Evolutionary conservation across 257 asterid species (phyloP), one percentile per base, ranked within the genome.

Genomic region (Gardenia jasminoides): DNA sequence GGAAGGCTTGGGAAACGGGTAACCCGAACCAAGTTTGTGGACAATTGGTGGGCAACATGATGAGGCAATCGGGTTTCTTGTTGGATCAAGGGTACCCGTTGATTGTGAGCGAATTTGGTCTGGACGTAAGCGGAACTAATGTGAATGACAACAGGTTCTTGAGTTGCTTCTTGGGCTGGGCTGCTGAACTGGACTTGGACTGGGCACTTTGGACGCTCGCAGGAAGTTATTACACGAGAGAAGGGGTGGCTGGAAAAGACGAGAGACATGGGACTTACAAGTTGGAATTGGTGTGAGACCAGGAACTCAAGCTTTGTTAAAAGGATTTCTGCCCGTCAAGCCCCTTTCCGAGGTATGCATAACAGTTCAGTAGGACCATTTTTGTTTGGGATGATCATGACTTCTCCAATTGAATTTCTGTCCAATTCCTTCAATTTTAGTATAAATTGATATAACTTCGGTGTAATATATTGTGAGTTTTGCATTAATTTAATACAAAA

Each of bases 191-290:
- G 50, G 99, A 96, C 79, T 67, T 92, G 56, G 98, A 96, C 41
- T 93, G 97, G 98, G 97, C 98, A 28, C 48, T 92, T 67, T 93
- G 99, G 99, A 88, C 94, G 74, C 93, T 93, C 22, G 88, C 82
- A 9, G 98, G 99, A 28, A 96, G 98, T 78, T 92, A 96, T 64
- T 96, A 92, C 73, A 44, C 85, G 43, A 84, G 98, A 80, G 88
- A 91, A 82, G 97, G 98, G 39, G 86, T 85, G 3, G 82, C 83
- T 80, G 98, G 97, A 44, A 8, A 71, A 26, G 87, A 92, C 70
- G 99, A 93, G 86, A 83, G 85, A 46, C 93, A 92, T 74, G 98
- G 99, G 33, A 83, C 93, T 79, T 86, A 87, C 80, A 56, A 85
- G n/a, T 41, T 91, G 95, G 96, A 89, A 93, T 85, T 96, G 99